Evolutionary conservation across 148 eudicot species (phyloP).

Genomic region (Selenicereus undatus): DNA sequence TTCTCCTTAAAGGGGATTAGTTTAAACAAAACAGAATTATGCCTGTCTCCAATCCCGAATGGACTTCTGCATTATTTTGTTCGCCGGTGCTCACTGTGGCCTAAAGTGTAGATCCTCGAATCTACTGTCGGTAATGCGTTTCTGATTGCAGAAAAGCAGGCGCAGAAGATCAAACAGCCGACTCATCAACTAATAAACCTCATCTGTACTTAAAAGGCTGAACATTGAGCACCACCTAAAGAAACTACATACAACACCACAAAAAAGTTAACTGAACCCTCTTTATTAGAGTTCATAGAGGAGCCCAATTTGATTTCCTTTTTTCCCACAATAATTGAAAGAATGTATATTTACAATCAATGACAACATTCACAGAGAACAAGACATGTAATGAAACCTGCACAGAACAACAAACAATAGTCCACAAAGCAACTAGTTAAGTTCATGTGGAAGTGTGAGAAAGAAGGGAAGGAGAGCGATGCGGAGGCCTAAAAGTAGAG

Average conservation of each 20-base stretch:
- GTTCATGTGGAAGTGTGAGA: background rate
- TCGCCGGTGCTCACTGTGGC: too few species aligned
- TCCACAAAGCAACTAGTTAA: background rate
- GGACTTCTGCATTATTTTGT: too few species aligned
- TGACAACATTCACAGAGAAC: constrained; percentile 10
- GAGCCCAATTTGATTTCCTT: background rate
- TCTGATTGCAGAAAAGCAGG: too few species aligned
- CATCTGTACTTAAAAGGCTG: too few species aligned
- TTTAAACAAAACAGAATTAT: too few species aligned
- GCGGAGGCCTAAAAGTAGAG: background rate
- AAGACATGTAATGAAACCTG: constrained; percentile 7
- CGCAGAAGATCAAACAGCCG: too few species aligned
- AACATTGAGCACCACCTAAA: too few species aligned
- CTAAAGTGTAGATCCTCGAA: too few species aligned
- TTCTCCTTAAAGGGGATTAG: too few species aligned
- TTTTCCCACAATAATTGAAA: constrained; percentile 8
- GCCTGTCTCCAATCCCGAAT: too few species aligned
- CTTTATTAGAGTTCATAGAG: background rate
- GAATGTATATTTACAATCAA: constrained; percentile 15
- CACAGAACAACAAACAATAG: background rate
- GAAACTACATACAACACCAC: background rate
- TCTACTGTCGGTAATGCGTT: too few species aligned
- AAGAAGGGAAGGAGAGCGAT: background rate
- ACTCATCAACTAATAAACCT: too few species aligned
- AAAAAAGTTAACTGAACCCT: background rate